Conservation (phyloP, 352 stramenopile species). For the Phytophthora niederhauseri region DNA sequence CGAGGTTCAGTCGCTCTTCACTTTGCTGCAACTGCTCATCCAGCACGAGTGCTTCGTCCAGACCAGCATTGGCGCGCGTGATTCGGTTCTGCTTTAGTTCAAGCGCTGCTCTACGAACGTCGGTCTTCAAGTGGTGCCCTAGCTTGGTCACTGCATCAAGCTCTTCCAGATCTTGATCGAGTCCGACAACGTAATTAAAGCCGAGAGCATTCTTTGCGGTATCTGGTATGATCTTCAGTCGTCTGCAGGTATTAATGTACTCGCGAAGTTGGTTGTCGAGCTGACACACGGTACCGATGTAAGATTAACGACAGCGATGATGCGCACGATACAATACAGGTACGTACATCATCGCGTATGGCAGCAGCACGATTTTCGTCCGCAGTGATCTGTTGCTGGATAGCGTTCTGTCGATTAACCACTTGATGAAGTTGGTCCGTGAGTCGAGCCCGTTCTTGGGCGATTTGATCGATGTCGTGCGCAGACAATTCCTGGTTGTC, state of each 20-base stretch:
- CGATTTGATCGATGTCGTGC: conserved; percentile 78
- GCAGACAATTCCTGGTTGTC: conserved; percentile 82
- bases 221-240: conserved; percentile 88
- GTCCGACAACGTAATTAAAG: conserved; percentile 75
- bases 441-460: conserved; percentile 69
- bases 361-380: conserved; percentile 72
- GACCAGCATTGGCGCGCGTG: conserved; percentile 54
- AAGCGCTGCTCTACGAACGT: conserved; percentile 57
- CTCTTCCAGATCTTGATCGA: conserved; percentile 69
- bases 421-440: conserved; percentile 77
- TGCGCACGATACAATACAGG: background rate
- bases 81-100: conserved; percentile 72
- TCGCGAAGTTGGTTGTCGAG: conserved; percentile 67
- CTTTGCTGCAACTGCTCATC: conserved; percentile 60
- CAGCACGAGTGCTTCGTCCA: conserved; percentile 65
- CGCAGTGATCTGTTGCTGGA: conserved; percentile 61
- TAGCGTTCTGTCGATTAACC: conserved; percentile 60
- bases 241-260: conserved; percentile 81
- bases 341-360: conserved; percentile 68
- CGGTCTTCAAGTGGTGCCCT: conserved; percentile 67
- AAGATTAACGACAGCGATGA: background rate
- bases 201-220: conserved; percentile 84
- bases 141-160: conserved; percentile 59
- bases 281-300: conserved; percentile 21
- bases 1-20: conserved; percentile 54